These are phyloP conservation scores for Setaria italica DNA, from an alignment of 202 grass and related monocot species.

Conservation along the genomic window DNA sequence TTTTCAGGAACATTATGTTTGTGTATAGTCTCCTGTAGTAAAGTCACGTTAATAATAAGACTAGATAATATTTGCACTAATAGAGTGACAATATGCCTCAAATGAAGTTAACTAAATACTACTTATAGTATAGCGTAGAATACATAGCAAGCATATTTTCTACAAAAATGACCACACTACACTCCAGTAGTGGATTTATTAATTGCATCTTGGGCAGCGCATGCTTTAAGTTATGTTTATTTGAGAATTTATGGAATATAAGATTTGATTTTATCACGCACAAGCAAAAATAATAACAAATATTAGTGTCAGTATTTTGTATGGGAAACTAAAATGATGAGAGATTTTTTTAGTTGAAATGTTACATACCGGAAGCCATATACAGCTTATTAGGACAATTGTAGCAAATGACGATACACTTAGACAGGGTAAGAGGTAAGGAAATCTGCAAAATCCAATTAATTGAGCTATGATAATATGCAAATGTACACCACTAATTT, in stretches of 20 bases:
- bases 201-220: neutral
- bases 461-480: neutral
- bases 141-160: neutral
- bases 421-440: conserved; percentile 65
- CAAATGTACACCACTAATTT: neutral
- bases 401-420: conserved; percentile 51
- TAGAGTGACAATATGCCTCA: neutral
- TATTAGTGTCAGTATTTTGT: neutral
- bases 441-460: conserved; percentile 60
- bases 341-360: neutral
- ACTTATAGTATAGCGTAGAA: neutral
- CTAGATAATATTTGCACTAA: neutral
- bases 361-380: conserved; percentile 68
- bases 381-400: conserved; percentile 62
- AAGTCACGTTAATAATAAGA: neutral
- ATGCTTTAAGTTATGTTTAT: neutral
- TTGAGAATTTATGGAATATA: neutral
- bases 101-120: neutral
- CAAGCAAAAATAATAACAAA: neutral
- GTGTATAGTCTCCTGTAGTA: conserved; percentile 67
- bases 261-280: neutral
- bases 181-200: neutral
- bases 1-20: conserved; percentile 47
- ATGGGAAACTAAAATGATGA: neutral
- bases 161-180: neutral